Percentiles rank a stretch among this genome's conserved stretches.
These are phyloP conservation scores for Fusarium floridanum DNA, from an alignment of 2,329 filamentous ascomycete genomes.

Conservation along the genomic window DNA sequence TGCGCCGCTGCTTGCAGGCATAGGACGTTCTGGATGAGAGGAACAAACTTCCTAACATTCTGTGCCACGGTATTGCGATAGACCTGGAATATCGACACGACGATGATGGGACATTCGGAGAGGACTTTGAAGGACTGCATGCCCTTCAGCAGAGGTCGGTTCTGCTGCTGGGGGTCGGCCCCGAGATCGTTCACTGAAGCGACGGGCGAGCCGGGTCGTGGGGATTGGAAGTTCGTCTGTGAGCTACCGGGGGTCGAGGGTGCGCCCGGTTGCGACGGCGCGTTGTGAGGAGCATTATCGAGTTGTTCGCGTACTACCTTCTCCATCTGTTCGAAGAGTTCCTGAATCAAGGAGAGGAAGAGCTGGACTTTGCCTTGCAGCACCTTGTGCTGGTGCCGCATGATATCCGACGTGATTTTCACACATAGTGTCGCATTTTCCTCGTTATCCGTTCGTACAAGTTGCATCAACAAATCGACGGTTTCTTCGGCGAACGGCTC, in stretches of 20 bases:
- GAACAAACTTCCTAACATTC: constrained; percentile 93
- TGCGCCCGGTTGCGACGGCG: constrained; percentile 65
- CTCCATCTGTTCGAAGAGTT: constrained; percentile 96
- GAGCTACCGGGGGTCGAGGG: constrained; percentile 77
- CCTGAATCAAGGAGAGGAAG: constrained; percentile 91
- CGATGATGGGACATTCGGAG: constrained; percentile 97
- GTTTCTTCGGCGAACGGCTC: constrained; percentile 91
- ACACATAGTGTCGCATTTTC: constrained; percentile 99
- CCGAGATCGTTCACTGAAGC: constrained; percentile 85
- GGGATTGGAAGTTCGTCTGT: constrained; percentile 84
- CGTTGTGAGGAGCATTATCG: constrained; percentile 76
- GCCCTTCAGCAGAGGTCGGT: constrained; percentile 84
- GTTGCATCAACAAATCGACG: constrained; percentile 88
- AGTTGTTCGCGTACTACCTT: constrained; percentile 95
- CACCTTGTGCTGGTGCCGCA: constrained; percentile 90
- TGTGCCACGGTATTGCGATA: constrained; percentile 83
- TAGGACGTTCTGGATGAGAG: constrained; percentile 91
- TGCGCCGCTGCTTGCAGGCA: constrained; percentile 92
- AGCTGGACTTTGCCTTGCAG: constrained; percentile 84
- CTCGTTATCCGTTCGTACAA: constrained; percentile 94
- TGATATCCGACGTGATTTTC: constrained; percentile 97
- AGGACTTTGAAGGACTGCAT: constrained; percentile 99
- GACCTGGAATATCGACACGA: constrained; percentile 97
- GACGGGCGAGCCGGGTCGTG: constrained; percentile 89
- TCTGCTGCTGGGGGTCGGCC: constrained; percentile 84